phyloP scores from a whole-genome alignment of 2,329 filamentous ascomycete species.

The Cercospora sp. region DNA sequence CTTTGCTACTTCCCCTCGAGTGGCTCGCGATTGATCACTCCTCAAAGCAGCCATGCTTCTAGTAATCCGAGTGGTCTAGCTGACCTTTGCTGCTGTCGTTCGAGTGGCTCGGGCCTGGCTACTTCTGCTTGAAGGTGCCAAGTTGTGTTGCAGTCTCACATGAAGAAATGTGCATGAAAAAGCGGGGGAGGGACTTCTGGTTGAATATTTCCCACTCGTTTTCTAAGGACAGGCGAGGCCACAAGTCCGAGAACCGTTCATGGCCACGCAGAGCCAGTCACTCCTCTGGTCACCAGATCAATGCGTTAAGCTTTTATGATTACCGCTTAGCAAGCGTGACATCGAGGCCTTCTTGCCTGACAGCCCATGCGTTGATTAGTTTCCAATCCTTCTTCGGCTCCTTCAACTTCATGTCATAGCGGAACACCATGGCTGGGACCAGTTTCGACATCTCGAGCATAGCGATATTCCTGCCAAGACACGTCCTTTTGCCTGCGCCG shows the following conservation, averaged over 20 bases:
- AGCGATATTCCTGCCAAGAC: constrained; percentile 24
- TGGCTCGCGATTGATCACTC: too few relatives aligned
- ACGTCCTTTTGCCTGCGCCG: constrained; percentile 25
- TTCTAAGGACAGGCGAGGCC: background rate
- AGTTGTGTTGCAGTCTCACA: background rate
- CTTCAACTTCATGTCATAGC: constrained; percentile 21
- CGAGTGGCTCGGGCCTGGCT: too few relatives aligned
- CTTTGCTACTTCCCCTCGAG: too few relatives aligned
- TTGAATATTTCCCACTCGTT: background rate
- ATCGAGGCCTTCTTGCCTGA: constrained; percentile 22
- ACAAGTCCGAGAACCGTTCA: background rate
- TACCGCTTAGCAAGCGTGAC: constrained; percentile 8
- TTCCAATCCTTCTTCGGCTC: constrained; percentile 18
- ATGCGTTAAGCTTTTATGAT: background rate
- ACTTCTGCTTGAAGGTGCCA: too few relatives aligned
- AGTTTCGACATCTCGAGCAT: constrained; percentile 27
- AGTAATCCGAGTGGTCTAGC: too few relatives aligned
- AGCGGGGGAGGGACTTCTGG: background rate
- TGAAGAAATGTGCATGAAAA: background rate
- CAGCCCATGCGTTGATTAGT: constrained; percentile 16
- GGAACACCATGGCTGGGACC: constrained; percentile 20
- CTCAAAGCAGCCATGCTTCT: too few relatives aligned
- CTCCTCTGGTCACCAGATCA: background rate
- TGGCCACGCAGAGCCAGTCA: background rate
- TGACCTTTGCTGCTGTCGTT: too few relatives aligned